These are phyloP conservation scores for Cladosporium sp. DNA, from an alignment of 2,329 filamentous ascomycete genomes.

Conservation along the genomic window DNA sequence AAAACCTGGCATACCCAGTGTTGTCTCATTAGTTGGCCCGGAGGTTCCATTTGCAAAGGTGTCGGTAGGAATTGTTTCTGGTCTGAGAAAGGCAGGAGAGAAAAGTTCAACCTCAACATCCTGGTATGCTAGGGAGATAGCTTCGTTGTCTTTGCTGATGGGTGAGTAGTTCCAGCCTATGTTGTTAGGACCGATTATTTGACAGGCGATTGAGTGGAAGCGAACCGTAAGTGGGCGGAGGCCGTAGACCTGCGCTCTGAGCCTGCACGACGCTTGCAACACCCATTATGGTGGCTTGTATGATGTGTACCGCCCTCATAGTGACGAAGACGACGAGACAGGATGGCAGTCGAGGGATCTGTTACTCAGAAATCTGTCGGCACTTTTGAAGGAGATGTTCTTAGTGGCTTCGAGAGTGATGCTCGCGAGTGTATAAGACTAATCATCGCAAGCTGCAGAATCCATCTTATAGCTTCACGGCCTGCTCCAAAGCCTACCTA, in stretches of 20 bases:
- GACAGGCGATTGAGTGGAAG: neutral
- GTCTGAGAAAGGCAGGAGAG: constrained; percentile 26
- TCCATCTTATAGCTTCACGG: neutral
- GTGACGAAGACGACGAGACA: neutral
- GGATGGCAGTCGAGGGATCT: neutral
- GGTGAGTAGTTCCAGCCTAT: constrained; percentile 16
- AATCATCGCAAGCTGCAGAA: neutral
- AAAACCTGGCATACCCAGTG: constrained; percentile 17
- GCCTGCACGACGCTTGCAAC: neutral
- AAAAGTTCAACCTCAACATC: constrained; percentile 26
- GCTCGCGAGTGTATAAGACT: neutral
- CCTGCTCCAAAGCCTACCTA: neutral
- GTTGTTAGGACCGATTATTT: neutral
- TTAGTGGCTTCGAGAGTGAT: neutral
- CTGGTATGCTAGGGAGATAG: constrained; percentile 20
- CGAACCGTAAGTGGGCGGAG: constrained; percentile 14
- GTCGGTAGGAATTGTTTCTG: constrained; percentile 22
- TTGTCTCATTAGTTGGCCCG: constrained; percentile 26
- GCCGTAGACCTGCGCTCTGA: constrained; percentile 13
- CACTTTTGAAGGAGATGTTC: neutral
- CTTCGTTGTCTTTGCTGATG: constrained; percentile 9
- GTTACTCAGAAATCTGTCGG: neutral
- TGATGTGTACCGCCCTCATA: neutral
- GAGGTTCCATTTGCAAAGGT: constrained; percentile 26
- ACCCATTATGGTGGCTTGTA: neutral